Percentiles rank a stretch among this genome's conserved stretches.
Evolutionary conservation across 192 early-diverging fungal species (phyloP).

Genomic region (Coemansia sp.): DNA sequence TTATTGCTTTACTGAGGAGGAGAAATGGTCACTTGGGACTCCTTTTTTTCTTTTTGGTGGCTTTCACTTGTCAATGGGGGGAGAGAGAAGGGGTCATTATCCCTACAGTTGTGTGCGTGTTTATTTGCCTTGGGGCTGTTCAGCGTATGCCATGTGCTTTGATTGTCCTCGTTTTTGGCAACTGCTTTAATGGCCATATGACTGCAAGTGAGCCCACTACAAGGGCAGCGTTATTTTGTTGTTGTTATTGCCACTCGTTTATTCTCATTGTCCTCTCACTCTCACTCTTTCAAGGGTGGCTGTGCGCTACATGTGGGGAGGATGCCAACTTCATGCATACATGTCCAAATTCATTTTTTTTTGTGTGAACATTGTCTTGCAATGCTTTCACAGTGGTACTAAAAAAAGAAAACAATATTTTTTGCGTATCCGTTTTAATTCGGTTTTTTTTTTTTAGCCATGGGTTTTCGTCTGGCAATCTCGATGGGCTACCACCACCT

Average conservation of each 20-base stretch:
- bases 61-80: constrained; percentile 24
- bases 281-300: neutral
- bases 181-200: constrained; percentile 3
- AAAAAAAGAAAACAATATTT: neutral
- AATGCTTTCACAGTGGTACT: neutral
- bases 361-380: neutral
- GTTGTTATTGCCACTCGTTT: constrained; percentile 9
- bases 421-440: neutral
- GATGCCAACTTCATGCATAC: neutral
- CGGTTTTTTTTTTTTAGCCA: constrained; percentile 31
- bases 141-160: constrained; percentile 7
- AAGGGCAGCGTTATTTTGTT: neutral
- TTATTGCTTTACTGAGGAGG: neutral
- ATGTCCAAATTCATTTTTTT: constrained; percentile 1
- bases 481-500: constrained; percentile 58
- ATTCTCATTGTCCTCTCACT: neutral
- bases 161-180: neutral
- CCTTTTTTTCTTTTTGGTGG: constrained; percentile 12
- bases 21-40: neutral
- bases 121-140: neutral
- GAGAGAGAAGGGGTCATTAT: neutral
- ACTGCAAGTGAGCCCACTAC: constrained; percentile 4
- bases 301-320: constrained; percentile 4
- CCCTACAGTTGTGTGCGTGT: neutral
- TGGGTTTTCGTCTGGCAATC: constrained; percentile 59